These are phyloP conservation scores for Zymoseptoria crescenta DNA, from an alignment of 2,329 filamentous ascomycete species.

Conservation along the genomic window DNA sequence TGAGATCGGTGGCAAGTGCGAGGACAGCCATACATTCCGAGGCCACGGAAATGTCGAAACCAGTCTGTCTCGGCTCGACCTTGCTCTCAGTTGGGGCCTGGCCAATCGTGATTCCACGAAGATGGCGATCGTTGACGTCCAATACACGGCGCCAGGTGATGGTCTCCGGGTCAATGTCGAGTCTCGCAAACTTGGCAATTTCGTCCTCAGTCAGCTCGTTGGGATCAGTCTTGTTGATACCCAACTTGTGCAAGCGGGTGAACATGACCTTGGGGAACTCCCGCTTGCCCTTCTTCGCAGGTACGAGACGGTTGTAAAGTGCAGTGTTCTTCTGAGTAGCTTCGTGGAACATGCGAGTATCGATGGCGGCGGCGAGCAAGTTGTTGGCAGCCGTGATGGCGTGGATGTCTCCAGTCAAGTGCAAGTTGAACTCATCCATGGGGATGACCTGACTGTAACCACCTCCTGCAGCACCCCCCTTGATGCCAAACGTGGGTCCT, in stretches of 20 bases:
- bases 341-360: conserved; percentile 98
- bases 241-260: conserved; percentile 86
- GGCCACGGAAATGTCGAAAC: conserved; percentile 95
- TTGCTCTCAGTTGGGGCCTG: conserved; percentile 77
- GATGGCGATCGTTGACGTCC: conserved; percentile 93
- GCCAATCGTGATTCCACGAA: conserved; percentile 82
- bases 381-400: conserved; percentile 97
- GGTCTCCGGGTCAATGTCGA: conserved; percentile 93
- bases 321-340: conserved; percentile 85
- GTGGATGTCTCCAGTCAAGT: conserved; percentile 95
- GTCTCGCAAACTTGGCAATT: conserved; percentile 75
- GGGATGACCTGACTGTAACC: conserved; percentile 99
- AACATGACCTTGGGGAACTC: conserved; percentile 87
- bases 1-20: conserved; percentile 78
- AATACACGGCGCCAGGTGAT: conserved; percentile 96
- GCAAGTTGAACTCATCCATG: conserved; percentile 99
- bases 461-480: conserved; percentile 92
- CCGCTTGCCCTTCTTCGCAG: conserved; percentile 80
- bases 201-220: conserved; percentile 87
- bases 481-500: conserved; percentile 97
- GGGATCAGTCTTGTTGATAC: conserved; percentile 90
- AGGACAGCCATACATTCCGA: conserved; percentile 98
- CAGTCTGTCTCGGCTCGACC: conserved; percentile 77
- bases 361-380: conserved; percentile 87
- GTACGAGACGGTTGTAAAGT: conserved; percentile 80